A percentile compares a stretch with the other conserved stretches of the same genome.
Conservation (phyloP, 164 flowering plant genomes). For the Stephania japonica region DNA sequence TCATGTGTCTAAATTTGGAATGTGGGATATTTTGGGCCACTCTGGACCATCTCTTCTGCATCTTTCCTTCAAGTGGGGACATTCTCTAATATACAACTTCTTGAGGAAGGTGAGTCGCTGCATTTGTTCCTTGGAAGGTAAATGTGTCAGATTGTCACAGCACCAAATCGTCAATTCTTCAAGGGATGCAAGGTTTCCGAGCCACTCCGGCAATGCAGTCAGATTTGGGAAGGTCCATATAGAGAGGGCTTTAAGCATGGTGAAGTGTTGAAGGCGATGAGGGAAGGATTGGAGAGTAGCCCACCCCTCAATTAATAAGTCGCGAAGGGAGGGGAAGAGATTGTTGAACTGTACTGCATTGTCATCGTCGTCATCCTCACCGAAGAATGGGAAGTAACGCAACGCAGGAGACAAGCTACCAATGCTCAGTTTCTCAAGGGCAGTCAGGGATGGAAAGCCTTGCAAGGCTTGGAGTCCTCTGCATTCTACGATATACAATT, state of each 20-base stretch:
- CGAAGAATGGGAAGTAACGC: not conserved
- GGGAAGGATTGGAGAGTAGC: not conserved
- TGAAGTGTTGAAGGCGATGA: not conserved
- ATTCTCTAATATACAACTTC: not conserved
- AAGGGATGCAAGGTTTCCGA: constrained; percentile 17
- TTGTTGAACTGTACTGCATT: too few relatives aligned
- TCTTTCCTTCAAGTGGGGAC: constrained; percentile 1
- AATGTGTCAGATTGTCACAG: constrained; percentile 14
- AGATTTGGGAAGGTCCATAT: constrained; percentile 6
- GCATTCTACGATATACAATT: not conserved
- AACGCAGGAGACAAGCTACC: not conserved
- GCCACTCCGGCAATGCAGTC: constrained; percentile 19
- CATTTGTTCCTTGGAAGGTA: constrained; percentile 13
- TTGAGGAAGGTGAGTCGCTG: not conserved
- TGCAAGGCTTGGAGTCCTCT: not conserved
- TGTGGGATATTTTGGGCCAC: constrained; percentile 8
- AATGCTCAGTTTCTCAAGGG: not conserved
- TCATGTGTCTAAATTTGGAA: not conserved
- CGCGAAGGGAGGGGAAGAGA: not conserved
- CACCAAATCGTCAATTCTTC: constrained; percentile 1
- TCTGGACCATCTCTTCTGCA: not conserved
- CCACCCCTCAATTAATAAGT: not conserved
- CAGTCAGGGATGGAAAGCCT: not conserved
- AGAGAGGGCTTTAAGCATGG: not conserved
- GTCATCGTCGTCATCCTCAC: not conserved